Base-by-base conservation (phyloP, 345 rosid species). In the Citrus unshiu region DNA sequence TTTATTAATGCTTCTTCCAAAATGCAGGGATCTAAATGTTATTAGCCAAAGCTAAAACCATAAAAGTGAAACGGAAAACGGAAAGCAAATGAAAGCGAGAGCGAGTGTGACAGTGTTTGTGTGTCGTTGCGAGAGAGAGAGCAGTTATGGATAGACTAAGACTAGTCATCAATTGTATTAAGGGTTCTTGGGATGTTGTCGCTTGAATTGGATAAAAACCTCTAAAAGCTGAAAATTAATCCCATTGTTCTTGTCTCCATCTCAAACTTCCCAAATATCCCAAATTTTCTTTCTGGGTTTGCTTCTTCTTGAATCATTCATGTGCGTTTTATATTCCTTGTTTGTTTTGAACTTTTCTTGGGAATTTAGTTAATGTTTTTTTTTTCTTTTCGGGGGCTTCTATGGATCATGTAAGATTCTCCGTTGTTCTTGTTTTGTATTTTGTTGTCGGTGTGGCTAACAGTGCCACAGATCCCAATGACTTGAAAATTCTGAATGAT, bases 401-500 rank as follows among this genome's bases (percentile, higher is more conserved):
- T 3, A 66, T 66, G 70, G 64, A 54, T 34, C 29, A 24, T 16
- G 72, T 66, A 35, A 57, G 27, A 70, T 57, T 80, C 19, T 61
- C 70, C 73, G 22, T 60, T 62, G 29, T 74, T 9, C 6, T 81
- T 32, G 62, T 84, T 68, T 75, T 80, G 65, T 82, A 74, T 49
- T 71, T 74, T 73, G 12, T 81, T 73, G 37, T 81, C 64, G 62
- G 62, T n/a, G 72, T 81, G 66, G 81, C 58, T 69, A 51, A 69
- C 57, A 60, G 82, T 30, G 83, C 30, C 40, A 86, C 89, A 49
- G 85, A 88, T 71, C 88, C 89, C 24, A 81, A 49, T 56, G 91
- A 88, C 84, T 40, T 83, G 59, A 85, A 83, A 77, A 72, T 88
- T 58, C 78, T 88, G 81, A 78, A 56, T 78, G 91, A 86, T 81